A percentile compares a stretch with the other conserved stretches of the same genome.
Evolutionary conservation across 768 basidiomycete species (phyloP).

Genomic region (Tylopilus plumbeoviolaceoides): DNA sequence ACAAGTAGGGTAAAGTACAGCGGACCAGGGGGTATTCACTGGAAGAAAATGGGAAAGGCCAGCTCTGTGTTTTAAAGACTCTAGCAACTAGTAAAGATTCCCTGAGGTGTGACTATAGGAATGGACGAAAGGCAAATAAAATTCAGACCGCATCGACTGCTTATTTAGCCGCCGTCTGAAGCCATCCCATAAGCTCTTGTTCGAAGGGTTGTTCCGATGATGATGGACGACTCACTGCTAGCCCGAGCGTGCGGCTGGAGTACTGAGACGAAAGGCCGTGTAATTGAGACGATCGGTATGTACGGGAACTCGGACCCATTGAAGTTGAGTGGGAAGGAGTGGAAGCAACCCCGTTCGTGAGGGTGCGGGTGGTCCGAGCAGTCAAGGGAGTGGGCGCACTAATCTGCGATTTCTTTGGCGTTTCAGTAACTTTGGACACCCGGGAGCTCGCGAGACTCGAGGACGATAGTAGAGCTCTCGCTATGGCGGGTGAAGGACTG

Average conservation of each 20-base stretch:
- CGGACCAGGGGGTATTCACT: constrained; percentile 36
- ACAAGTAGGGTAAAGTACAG: constrained; percentile 39
- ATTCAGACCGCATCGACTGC: constrained; percentile 11
- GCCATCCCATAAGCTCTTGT: constrained; percentile 36
- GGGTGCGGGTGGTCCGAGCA: constrained; percentile 63
- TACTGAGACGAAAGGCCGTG: constrained; percentile 71
- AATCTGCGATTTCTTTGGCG: constrained; percentile 87
- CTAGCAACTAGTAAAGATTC: constrained; percentile 28
- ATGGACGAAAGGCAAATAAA: constrained; percentile 5
- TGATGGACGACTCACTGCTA: constrained; percentile 52
- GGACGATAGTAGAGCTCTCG: constrained; percentile 57
- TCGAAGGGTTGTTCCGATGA: constrained; percentile 32
- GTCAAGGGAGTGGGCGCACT: constrained; percentile 86
- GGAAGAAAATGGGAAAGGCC: constrained; percentile 29
- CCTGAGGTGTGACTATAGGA: constrained; percentile 6
- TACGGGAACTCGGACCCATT: constrained; percentile 56
- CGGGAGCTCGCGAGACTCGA: constrained; percentile 49
- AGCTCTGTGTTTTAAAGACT: constrained; percentile 31
- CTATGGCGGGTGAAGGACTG: constrained; percentile 39
- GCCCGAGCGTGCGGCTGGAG: constrained; percentile 71
- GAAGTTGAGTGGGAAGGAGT: constrained; percentile 60
- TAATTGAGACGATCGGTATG: constrained; percentile 65
- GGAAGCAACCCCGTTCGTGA: constrained; percentile 44
- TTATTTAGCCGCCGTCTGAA: constrained; percentile 35
- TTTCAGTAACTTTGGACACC: constrained; percentile 55